A percentile compares a stretch with the other conserved stretches of the same genome.
Conservation (phyloP, 805 yeast genomes). For the Saccharomycopsis sp. region DNA sequence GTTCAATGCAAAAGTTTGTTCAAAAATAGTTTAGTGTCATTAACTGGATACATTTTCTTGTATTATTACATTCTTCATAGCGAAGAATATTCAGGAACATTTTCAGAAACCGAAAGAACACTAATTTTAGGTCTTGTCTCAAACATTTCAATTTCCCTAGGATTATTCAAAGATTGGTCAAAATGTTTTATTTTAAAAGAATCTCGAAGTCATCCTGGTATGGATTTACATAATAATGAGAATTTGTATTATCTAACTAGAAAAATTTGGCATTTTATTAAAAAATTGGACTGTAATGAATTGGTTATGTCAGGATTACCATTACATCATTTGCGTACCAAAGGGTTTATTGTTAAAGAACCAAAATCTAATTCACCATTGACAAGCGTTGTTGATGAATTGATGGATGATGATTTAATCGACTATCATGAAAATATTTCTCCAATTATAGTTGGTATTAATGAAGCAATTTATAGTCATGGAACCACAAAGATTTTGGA, state of each 20-base stretch:
- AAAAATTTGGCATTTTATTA: slow-evolving; percentile 3
- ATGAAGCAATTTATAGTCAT: background rate
- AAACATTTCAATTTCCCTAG: background rate
- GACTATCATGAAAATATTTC: background rate
- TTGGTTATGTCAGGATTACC: slow-evolving; percentile 1
- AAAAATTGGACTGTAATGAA: background rate
- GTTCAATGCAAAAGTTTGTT: slow-evolving; percentile 3
- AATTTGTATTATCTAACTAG: slow-evolving; percentile 1
- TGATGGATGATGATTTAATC: background rate
- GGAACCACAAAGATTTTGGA: background rate
- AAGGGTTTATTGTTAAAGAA: too few species aligned
- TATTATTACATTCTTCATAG: slow-evolving; percentile 2
- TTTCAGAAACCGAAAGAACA: slow-evolving; percentile 5
- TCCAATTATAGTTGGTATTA: background rate
- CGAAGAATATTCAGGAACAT: slow-evolving; percentile 7
- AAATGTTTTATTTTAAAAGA: background rate
- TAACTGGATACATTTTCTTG: slow-evolving; percentile 1
- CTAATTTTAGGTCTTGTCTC: background rate
- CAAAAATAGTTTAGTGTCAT: slow-evolving; percentile 4
- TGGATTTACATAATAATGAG: slow-evolving; percentile 1
- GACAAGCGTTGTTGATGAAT: too few species aligned
- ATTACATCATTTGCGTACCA: background rate
- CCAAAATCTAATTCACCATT: too few species aligned
- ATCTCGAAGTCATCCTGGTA: slow-evolving; percentile 2
- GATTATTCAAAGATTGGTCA: slow-evolving; percentile 11